Evolutionary conservation across 306 rosid species (phyloP).

Genomic region (Fagus crenata): DNA sequence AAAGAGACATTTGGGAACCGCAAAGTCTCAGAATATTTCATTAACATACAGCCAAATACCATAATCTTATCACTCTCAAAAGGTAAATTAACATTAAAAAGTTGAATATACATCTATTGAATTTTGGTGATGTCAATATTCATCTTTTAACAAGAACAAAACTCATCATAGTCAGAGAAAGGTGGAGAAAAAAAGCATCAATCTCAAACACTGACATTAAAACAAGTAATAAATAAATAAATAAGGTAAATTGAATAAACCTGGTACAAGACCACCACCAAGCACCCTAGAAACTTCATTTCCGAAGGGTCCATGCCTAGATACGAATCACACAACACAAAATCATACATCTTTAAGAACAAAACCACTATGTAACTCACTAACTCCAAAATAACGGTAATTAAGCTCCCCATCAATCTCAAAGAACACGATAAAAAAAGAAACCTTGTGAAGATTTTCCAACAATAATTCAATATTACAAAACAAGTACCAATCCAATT

Average conservation of each 20-base stretch:
- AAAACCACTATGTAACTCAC: not conserved
- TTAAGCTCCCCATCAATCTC: not conserved
- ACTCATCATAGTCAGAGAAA: conserved; percentile 11
- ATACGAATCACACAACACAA: conserved; percentile 25
- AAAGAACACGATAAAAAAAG: not conserved
- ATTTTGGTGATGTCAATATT: not conserved
- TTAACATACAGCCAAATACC: no score
- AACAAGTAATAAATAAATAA: conserved; percentile 12
- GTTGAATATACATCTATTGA: not conserved
- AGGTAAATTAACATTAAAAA: not conserved
- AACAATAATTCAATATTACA: not conserved
- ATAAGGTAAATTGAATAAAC: conserved; percentile 37
- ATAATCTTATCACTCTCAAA: no score
- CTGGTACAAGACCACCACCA: conserved; percentile 98
- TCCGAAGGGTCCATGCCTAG: conserved; percentile 75
- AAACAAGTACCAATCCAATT: not conserved
- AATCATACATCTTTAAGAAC: conserved; percentile 12
- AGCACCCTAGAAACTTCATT: conserved; percentile 74
- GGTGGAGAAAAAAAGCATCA: not conserved
- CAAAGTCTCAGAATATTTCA: no score
- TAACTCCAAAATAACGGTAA: not conserved
- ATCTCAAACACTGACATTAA: not conserved
- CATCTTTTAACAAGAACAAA: not conserved
- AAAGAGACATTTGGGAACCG: not conserved
- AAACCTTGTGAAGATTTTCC: not conserved